phyloP scores from a whole-genome alignment of 2,329 filamentous ascomycete genomes.

The Hymenotorrendiella dingleyae region DNA sequence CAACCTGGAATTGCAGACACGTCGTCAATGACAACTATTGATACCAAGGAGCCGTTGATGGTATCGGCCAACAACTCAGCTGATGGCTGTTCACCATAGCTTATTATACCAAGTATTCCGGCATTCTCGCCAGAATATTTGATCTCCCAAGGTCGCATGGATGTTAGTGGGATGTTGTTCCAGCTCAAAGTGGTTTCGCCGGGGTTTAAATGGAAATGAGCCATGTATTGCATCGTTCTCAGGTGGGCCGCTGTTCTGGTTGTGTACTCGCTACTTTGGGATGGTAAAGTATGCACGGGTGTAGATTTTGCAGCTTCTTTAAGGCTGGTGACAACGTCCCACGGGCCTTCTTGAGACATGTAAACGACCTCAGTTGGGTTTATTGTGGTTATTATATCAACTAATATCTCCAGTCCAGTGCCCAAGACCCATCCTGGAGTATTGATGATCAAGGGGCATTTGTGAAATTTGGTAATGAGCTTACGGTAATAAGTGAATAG shows the following conservation, averaged over 20 bases:
- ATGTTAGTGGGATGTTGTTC: slow-evolving; percentile 53
- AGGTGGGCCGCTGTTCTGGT: slow-evolving; percentile 59
- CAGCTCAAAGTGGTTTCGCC: slow-evolving; percentile 20
- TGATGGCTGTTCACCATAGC: slow-evolving; percentile 59
- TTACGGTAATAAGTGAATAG: slow-evolving; percentile 54
- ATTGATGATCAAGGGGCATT: slow-evolving; percentile 62
- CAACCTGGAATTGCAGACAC: slow-evolving; percentile 41
- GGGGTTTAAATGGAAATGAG: slow-evolving; percentile 61
- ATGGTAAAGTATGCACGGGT: slow-evolving; percentile 48
- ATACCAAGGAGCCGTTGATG: slow-evolving; percentile 65
- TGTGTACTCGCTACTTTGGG: slow-evolving; percentile 49
- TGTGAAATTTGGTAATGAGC: slow-evolving; percentile 33
- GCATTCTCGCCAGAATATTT: slow-evolving; percentile 45
- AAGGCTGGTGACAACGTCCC: slow-evolving; percentile 50
- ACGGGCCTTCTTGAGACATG: slow-evolving; percentile 58
- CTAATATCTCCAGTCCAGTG: slow-evolving; percentile 60
- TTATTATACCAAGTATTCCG: slow-evolving; percentile 60
- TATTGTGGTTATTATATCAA: slow-evolving; percentile 47
- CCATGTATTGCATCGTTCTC: slow-evolving; percentile 70
- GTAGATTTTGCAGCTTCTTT: slow-evolving; percentile 35
- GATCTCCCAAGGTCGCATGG: slow-evolving; percentile 55
- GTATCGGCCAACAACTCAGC: slow-evolving; percentile 54
- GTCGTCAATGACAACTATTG: slow-evolving; percentile 56
- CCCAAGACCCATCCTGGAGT: slow-evolving; percentile 70
- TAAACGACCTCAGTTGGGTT: slow-evolving; percentile 60